Percentiles rank a stretch among this genome's conserved stretches.
Evolutionary conservation across 164 flowering plant genomes (phyloP).

Genomic region (Sedum album): DNA sequence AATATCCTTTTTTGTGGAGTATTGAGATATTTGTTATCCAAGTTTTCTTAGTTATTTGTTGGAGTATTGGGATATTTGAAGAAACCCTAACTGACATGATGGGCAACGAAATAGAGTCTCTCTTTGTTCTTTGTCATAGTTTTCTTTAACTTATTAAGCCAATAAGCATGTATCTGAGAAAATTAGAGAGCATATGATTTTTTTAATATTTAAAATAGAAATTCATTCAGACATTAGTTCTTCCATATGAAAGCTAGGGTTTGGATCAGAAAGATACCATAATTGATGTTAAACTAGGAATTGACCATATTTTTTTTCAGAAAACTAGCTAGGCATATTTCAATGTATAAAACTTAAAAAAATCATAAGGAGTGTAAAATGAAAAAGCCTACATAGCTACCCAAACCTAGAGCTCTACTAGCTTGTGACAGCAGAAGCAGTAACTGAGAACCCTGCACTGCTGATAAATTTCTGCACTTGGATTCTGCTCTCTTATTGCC

Average conservation of each 20-base stretch:
- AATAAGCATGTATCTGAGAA: background rate
- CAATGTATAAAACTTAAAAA: background rate
- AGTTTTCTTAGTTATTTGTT: no score
- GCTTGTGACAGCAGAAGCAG: slow-evolving; percentile 5
- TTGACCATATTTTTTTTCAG: no score
- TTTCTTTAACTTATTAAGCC: background rate
- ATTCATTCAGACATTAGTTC: background rate
- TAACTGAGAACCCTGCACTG: background rate
- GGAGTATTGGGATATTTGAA: no score
- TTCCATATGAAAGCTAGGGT: background rate
- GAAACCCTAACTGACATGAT: background rate
- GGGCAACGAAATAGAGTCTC: no score
- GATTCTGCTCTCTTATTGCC: background rate
- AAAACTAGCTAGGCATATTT: background rate
- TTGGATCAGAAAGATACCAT: background rate
- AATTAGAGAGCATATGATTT: background rate
- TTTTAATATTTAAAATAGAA: background rate
- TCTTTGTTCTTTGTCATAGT: background rate
- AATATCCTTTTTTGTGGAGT: background rate
- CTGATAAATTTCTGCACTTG: background rate
- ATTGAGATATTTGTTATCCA: background rate
- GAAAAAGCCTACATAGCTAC: slow-evolving; percentile 1
- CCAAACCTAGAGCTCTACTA: background rate
- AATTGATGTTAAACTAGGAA: background rate
- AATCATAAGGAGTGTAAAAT: background rate